Evolutionary conservation across 2,329 filamentous ascomycete species (phyloP).

Genomic region (Talaromyces verruculosus): DNA sequence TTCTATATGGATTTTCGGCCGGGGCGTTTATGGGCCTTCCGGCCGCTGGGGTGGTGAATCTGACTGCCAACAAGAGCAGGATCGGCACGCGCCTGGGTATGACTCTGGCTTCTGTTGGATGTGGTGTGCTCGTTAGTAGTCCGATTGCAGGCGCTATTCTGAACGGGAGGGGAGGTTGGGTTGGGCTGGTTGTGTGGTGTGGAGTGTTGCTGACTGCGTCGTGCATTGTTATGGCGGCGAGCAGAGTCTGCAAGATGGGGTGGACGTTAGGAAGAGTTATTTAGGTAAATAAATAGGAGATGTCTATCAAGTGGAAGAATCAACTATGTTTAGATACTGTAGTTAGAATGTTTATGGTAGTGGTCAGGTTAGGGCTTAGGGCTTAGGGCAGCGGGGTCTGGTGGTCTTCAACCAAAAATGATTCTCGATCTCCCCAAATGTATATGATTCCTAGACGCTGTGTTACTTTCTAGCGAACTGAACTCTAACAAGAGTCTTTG

Average conservation of each 20-base stretch:
- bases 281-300: neutral
- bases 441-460: neutral
- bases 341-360: neutral
- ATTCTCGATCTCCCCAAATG: neutral
- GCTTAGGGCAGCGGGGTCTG: neutral
- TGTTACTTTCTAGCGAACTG: neutral
- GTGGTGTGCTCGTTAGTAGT: conserved; percentile 11
- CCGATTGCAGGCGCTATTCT: conserved; percentile 15
- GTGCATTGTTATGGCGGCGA: neutral
- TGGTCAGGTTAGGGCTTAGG: neutral
- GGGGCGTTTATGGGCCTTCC: conserved; percentile 14
- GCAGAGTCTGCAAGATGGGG: conserved; percentile 7
- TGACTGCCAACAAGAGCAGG: neutral
- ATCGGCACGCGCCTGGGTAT: conserved; percentile 13
- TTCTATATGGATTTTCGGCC: conserved; percentile 11
- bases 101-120: neutral
- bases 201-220: conserved; percentile 8
- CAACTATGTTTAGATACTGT: neutral
- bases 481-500: neutral
- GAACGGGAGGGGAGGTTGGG: neutral
- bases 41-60: neutral
- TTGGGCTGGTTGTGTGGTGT: neutral
- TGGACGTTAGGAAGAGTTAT: neutral
- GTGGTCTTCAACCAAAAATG: neutral
- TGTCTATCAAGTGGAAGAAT: no score